phyloP scores from a whole-genome alignment of 2,329 filamentous ascomycete species.

The Aspergillus piperis region DNA sequence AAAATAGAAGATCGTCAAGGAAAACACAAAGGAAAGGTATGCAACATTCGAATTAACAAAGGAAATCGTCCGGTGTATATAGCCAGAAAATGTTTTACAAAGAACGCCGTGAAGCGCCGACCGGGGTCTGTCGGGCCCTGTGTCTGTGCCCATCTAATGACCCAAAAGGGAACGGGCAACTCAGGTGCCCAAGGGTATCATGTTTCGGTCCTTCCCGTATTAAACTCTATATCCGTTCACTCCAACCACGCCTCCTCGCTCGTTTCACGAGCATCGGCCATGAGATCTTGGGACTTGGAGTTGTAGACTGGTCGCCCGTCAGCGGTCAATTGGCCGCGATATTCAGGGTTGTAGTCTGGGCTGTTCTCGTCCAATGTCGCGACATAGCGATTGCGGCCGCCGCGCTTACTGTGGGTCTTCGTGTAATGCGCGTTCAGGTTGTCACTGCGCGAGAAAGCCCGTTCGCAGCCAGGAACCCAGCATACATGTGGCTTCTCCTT shows the following conservation, averaged over 20 bases:
- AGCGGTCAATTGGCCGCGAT: slow-evolving; percentile 45
- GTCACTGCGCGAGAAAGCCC: slow-evolving; percentile 47
- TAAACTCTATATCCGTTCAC: slow-evolving; percentile 20
- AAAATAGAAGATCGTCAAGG: background rate
- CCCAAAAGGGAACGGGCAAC: slow-evolving; percentile 29
- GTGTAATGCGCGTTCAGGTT: slow-evolving; percentile 50
- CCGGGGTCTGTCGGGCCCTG: slow-evolving; percentile 22
- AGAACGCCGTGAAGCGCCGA: slow-evolving; percentile 28
- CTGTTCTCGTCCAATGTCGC: slow-evolving; percentile 48
- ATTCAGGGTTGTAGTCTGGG: slow-evolving; percentile 46
- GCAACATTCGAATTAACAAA: slow-evolving; percentile 1
- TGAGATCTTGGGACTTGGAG: slow-evolving; percentile 38
- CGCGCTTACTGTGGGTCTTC: slow-evolving; percentile 50
- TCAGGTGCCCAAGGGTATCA: slow-evolving; percentile 34
- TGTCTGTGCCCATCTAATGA: slow-evolving; percentile 27
- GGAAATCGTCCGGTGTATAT: slow-evolving; percentile 10
- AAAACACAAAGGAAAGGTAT: slow-evolving; percentile 10
- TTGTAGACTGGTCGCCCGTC: slow-evolving; percentile 46
- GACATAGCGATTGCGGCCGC: slow-evolving; percentile 49
- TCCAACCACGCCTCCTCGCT: slow-evolving; percentile 39
- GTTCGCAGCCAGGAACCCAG: slow-evolving; percentile 47
- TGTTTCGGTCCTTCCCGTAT: slow-evolving; percentile 27
- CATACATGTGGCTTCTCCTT: slow-evolving; percentile 47
- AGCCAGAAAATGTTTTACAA: slow-evolving; percentile 21
- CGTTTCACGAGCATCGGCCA: slow-evolving; percentile 35